Percentiles rank a stretch among this genome's conserved stretches.
Evolutionary conservation across 306 rosid genomes (phyloP).

Genomic region (Abrus precatorius): DNA sequence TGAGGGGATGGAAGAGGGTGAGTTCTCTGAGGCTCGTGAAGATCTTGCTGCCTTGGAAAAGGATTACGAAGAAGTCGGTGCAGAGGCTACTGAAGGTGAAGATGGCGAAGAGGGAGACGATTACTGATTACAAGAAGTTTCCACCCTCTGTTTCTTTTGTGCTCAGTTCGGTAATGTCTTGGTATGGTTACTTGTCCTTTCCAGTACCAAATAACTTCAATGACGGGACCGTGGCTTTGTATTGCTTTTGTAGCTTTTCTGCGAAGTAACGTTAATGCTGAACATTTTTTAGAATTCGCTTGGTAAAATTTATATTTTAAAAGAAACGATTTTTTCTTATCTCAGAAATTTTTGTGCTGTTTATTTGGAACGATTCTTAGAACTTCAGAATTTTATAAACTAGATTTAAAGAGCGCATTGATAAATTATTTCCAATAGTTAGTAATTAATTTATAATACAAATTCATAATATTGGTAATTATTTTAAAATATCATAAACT

Average conservation of each 20-base stretch:
- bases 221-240: slow-evolving; percentile 11
- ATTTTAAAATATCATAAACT: too few species aligned
- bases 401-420: too few species aligned
- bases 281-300: neutral
- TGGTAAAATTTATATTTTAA: neutral
- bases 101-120: slow-evolving; percentile 78
- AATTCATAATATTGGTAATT: too few species aligned
- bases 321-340: neutral
- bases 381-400: too few species aligned
- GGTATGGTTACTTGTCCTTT: slow-evolving; percentile 12
- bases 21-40: slow-evolving; percentile 93
- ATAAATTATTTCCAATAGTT: too few species aligned
- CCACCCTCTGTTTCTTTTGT: slow-evolving; percentile 1
- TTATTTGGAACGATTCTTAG: too few species aligned
- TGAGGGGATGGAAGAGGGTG: slow-evolving; percentile 95
- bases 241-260: neutral
- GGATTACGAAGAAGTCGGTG: slow-evolving; percentile 88
- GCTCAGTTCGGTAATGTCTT: neutral
- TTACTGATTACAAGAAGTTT: slow-evolving; percentile 52
- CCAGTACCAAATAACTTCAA: slow-evolving; percentile 34
- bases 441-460: too few species aligned
- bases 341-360: neutral
- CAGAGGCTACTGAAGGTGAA: slow-evolving; percentile 79
- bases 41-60: slow-evolving; percentile 85
- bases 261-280: neutral